Evolutionary conservation across 805 yeast genomes (phyloP).

Genomic region (Yamadazyma philogaea): DNA sequence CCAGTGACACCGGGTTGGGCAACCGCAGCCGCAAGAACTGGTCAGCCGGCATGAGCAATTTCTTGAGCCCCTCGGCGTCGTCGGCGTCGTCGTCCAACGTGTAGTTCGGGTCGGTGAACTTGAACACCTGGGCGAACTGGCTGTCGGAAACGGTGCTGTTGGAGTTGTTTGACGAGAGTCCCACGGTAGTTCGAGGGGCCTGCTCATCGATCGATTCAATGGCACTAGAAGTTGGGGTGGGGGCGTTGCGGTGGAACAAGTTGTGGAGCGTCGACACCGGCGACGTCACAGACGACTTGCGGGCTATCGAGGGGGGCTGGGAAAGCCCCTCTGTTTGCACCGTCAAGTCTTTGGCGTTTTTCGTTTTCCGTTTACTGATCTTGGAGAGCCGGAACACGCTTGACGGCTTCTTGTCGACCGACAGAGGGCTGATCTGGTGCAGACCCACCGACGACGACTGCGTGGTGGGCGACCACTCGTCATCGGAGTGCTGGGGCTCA

Average conservation of each 20-base stretch:
- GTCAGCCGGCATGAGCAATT: conserved; percentile 33
- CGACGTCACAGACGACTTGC: conserved; percentile 27
- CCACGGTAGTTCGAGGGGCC: conserved; percentile 21
- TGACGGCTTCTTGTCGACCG: conserved; percentile 12
- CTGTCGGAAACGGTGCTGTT: conserved; percentile 31
- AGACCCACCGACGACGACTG: background rate
- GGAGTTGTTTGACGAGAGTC: conserved; percentile 34
- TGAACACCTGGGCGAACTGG: conserved; percentile 29
- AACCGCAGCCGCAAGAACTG: conserved; percentile 27
- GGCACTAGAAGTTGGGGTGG: background rate
- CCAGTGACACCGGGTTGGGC: conserved; percentile 15
- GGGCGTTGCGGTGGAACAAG: conserved; percentile 30
- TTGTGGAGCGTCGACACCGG: conserved; percentile 33
- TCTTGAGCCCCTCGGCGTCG: conserved; percentile 26
- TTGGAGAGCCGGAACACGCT: conserved; percentile 13
- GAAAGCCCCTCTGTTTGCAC: conserved; percentile 24
- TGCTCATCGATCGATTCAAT: conserved; percentile 9
- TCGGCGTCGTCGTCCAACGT: conserved; percentile 22
- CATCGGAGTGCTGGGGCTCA: conserved; percentile 1
- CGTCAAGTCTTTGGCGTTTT: conserved; percentile 22
- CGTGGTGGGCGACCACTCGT: conserved; percentile 2
- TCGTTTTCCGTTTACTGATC: conserved; percentile 9
- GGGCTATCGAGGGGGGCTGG: conserved; percentile 6
- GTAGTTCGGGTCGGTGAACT: conserved; percentile 33
- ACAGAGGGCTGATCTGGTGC: conserved; percentile 1